These are phyloP conservation scores for Coemansia sp. DNA, from an alignment of 371 early-diverging fungal genomes.

Conservation along the genomic window DNA sequence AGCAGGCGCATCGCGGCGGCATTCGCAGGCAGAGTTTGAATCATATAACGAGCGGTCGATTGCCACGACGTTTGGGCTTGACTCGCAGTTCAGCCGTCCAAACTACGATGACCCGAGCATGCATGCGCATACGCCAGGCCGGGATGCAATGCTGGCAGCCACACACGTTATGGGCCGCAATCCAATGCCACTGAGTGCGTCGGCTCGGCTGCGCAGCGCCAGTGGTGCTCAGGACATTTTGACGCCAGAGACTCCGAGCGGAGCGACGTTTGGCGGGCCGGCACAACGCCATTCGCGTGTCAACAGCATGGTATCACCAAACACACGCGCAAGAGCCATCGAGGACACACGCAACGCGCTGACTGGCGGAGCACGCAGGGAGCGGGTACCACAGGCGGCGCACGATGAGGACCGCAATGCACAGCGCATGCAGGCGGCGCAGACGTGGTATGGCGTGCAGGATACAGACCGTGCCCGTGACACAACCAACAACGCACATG, in stretches of 20 bases:
- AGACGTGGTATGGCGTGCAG: slow-evolving; percentile 19
- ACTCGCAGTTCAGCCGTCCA: slow-evolving; percentile 32
- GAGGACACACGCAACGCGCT: slow-evolving; percentile 46
- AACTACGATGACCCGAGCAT: slow-evolving; percentile 37
- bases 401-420: background rate
- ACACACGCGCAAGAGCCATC: slow-evolving; percentile 27
- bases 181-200: slow-evolving; percentile 9
- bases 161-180: slow-evolving; percentile 22
- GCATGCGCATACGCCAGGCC: slow-evolving; percentile 39
- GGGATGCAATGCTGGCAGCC: slow-evolving; percentile 23
- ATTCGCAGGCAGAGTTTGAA: slow-evolving; percentile 40
- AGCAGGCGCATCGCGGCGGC: slow-evolving; percentile 12
- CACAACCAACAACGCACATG: background rate
- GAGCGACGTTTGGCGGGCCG: background rate
- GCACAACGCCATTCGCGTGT: slow-evolving; percentile 27
- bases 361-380: slow-evolving; percentile 20
- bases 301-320: slow-evolving; percentile 38
- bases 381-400: slow-evolving; percentile 1
- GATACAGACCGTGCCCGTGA: background rate
- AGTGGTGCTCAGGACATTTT: slow-evolving; percentile 1
- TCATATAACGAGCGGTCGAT: slow-evolving; percentile 32
- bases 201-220: slow-evolving; percentile 17
- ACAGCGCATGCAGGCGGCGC: slow-evolving; percentile 10
- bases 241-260: slow-evolving; percentile 22
- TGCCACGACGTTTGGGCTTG: slow-evolving; percentile 30